A percentile compares a stretch with the other conserved stretches of the same genome.
Evolutionary conservation across 345 rosid species (phyloP).

Genomic region (Combretum micranthum): DNA sequence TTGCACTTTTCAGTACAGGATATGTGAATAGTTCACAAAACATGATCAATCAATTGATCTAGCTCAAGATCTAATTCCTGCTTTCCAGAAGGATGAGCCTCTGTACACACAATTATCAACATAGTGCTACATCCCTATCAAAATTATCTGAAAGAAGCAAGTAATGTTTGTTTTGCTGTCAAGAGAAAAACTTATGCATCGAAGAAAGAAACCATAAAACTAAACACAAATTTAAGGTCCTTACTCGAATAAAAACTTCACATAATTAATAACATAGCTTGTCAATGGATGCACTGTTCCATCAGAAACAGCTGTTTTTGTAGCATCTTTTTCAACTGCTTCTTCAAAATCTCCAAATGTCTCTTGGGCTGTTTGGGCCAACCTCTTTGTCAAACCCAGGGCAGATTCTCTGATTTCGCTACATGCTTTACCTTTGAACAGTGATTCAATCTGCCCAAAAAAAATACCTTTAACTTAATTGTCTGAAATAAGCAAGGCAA

Average conservation of each 20-base stretch:
- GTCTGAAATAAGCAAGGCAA: neutral
- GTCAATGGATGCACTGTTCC: conserved; percentile 98
- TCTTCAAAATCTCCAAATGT: conserved; percentile 98
- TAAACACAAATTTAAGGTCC: conserved; percentile 18
- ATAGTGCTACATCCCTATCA: too few species aligned
- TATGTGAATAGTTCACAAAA: too few species aligned
- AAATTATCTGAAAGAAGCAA: too few species aligned
- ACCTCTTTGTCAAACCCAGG: conserved; percentile 72
- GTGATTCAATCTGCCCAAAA: conserved; percentile 56
- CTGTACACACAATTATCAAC: too few species aligned
- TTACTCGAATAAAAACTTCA: conserved; percentile 97
- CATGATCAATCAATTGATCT: too few species aligned
- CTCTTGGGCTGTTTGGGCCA: conserved; percentile 90
- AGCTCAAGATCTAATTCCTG: too few species aligned
- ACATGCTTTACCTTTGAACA: conserved; percentile 87
- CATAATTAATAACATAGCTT: conserved; percentile 95
- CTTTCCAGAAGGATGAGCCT: too few species aligned
- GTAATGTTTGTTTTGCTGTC: too few species aligned
- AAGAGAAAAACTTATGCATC: neutral
- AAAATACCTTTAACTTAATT: neutral
- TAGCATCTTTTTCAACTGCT: conserved; percentile 97
- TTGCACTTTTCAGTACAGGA: too few species aligned
- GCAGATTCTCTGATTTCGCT: conserved; percentile 82
- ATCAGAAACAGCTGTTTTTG: conserved; percentile 83
- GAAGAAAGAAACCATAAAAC: neutral